These are phyloP conservation scores for Backusella mclennaniae DNA, from an alignment of 192 early-diverging fungal species.

Conservation along the genomic window DNA sequence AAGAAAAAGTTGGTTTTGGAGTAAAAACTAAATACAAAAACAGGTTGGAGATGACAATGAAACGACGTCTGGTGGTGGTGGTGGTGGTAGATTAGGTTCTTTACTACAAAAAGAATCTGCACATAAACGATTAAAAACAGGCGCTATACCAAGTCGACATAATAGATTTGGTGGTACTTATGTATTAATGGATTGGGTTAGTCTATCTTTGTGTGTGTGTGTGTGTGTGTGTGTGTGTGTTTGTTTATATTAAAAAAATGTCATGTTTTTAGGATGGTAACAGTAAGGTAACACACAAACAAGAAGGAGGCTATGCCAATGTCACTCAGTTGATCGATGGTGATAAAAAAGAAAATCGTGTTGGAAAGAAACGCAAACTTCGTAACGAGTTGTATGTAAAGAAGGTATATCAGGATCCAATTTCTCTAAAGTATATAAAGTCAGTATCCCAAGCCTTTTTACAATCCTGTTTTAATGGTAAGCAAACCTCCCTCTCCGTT, in stretches of 20 bases:
- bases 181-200: conserved; percentile 44
- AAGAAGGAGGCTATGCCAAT: conserved; percentile 37
- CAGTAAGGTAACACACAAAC: conserved; percentile 38
- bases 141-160: conserved; percentile 45
- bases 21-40: not conserved
- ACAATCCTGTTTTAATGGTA: conserved; percentile 52
- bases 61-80: conserved; percentile 24
- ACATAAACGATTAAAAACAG: conserved; percentile 8
- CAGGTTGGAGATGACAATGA: not conserved
- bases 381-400: conserved; percentile 1
- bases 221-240: not conserved
- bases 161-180: conserved; percentile 71
- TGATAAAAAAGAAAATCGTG: conserved; percentile 29
- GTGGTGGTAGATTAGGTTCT: conserved; percentile 5
- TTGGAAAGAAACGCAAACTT: conserved; percentile 32
- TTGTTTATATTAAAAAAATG: not conserved
- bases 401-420: not conserved
- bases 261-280: conserved; percentile 31
- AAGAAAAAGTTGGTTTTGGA: not conserved
- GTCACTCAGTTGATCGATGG: conserved; percentile 34
- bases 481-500: not conserved
- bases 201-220: not conserved
- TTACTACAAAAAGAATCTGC: conserved; percentile 15
- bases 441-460: conserved; percentile 31
- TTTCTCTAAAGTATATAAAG: conserved; percentile 18